phyloP scores from a whole-genome alignment of 148 eudicot genomes.

The Persicaria maculosa region DNA sequence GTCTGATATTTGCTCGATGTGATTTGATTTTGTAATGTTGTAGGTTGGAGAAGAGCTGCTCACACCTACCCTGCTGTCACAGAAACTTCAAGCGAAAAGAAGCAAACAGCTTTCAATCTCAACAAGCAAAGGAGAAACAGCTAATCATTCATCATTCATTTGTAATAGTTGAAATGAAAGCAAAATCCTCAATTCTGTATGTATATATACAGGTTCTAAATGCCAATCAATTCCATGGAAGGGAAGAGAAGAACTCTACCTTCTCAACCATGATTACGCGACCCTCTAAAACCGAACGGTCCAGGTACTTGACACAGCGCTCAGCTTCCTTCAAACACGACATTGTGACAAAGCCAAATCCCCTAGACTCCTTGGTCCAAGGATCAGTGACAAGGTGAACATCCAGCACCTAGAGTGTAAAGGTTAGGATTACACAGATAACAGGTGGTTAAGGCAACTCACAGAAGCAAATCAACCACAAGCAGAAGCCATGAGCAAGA shows the following conservation, averaged over 20 bases:
- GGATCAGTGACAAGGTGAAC: constrained; percentile 91
- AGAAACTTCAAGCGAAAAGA: constrained; percentile 57
- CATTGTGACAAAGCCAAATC: constrained; percentile 96
- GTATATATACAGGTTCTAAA: not conserved
- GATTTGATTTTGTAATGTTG: constrained; percentile 67
- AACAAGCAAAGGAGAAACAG: not conserved
- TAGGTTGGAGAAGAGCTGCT: constrained; percentile 96
- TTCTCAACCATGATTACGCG: constrained; percentile 96
- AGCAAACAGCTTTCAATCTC: constrained; percentile 47
- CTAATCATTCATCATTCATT: not conserved
- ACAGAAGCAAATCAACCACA: not conserved
- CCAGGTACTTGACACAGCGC: constrained; percentile 69
- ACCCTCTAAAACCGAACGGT: constrained; percentile 81
- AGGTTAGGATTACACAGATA: not conserved
- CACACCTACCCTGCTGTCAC: constrained; percentile 95
- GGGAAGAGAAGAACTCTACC: constrained; percentile 33
- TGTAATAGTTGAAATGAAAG: not conserved
- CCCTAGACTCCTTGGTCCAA: constrained; percentile 82
- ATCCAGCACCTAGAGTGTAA: constrained; percentile 55
- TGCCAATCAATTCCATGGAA: not conserved
- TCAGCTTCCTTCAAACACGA: constrained; percentile 65
- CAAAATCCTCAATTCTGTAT: not conserved
- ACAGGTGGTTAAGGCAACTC: not conserved
- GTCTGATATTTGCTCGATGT: constrained; percentile 67
- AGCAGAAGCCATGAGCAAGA: not conserved